Base-by-base conservation (phyloP, 129 eudicot species). In the Gnaphalium uliginosum region DNA sequence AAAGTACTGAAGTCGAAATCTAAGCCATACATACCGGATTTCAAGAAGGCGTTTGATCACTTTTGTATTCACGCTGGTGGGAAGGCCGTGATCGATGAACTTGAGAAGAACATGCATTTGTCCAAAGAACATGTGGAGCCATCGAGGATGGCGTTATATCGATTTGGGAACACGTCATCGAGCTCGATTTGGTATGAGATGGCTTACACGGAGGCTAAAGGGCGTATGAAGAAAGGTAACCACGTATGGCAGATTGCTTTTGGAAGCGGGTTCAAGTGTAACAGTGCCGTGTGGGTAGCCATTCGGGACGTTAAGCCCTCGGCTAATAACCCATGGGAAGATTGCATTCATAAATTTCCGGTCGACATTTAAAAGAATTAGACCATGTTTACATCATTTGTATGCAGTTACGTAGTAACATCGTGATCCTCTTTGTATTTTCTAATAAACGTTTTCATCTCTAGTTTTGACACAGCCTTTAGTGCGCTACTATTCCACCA, bases 241-340 rank as follows among this genome's bases (percentile, higher is more conserved):
- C 18, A 46, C 18, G 13, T 46, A 46, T 46, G 53, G 53, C 53
- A 88, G 39, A 88, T 88, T 3, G 93, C 89, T 0, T 88, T 88
- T 13, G 93, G 93, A 1, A 85, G 89, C 65, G 89, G 92, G 17
- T 87, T 87, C 24, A 88, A 88, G 71, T 88, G 93, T 72, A 88
- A 88, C 72, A 88, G 93, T 64, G 93, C 93, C 0, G 88, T 88
- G 65, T 88, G 93, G 93, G 73, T 85, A 85, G 88, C 93, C 22
- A n/a, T 85, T 22, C 48, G 69, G 53, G 50, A 79, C 64, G 89
- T 85, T 8, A 79, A 83, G 63, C 81, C 88, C 5, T 87, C 86
- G 11, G 80, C 61, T 21, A 29, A 22, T 21, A 81, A 80, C 35
- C 88, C 91, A 1, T 87, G 88, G 88, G 66, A 66, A 1, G 91